Evolutionary conservation across 78 protist genomes (phyloP), one percentile per base, ranked within the genome.

Genomic region (Emiliania huxleyi): DNA sequence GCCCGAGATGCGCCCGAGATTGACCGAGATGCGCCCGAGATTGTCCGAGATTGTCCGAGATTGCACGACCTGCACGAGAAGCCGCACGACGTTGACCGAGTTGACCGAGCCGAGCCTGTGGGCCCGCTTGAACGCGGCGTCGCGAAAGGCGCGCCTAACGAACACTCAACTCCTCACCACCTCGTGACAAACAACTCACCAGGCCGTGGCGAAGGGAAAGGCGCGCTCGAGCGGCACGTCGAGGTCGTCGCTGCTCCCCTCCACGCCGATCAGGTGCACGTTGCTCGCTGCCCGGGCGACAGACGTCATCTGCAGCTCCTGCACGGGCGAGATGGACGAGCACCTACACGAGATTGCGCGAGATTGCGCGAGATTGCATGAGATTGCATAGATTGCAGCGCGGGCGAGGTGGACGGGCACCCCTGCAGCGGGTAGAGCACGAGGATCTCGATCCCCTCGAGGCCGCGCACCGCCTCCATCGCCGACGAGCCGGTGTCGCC

Each of bases 401-500:
- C n/a, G n/a, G n/a, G n/a, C n/a, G n/a, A n/a, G n/a, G n/a, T n/a
- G n/a, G n/a, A n/a, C n/a, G n/a, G n/a, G n/a, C n/a, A 40, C 48
- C 48, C 48, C 48, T 12, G 44, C 8, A 77, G 85, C 2, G 85
- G 85, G 46, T 77, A 77, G 48, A 77, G 85, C 49, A 77, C 85
- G 23, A 77, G 5, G 35, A 77, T 40, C 33, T 18, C 29, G 35
- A 77, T 29, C 4, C 3, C n/a, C 22, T 11, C 48, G 23, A n/a
- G 33, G 40, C 69, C 69, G 1, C 37, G 42, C 22, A 43, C 52
- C 18, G 90, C 90, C 33, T 43, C 52, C 69, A 46, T 46, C 52
- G 90, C 90, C 4, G 44, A 0, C 25, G 90, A 46, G 42, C 90
- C 90, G 2, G 90, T 84, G 38, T 84, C 90, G 90, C 90, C 90